Conservation (phyloP, 768 basidiomycete genomes). For the Fibroporia radiculosa region DNA sequence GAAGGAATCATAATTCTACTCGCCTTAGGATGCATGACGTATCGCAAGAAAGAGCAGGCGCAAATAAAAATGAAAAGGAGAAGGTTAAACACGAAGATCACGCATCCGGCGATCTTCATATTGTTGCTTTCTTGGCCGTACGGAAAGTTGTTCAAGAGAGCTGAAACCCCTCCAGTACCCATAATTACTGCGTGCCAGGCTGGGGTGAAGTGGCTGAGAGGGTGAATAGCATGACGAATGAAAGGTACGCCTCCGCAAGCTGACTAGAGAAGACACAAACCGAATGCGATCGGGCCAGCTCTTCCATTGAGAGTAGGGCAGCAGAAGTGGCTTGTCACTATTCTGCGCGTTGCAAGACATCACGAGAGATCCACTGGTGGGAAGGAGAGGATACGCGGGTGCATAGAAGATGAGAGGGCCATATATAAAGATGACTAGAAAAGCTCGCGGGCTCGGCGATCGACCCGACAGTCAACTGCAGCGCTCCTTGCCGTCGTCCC, state of each 20-base stretch:
- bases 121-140: slow-evolving; percentile 29
- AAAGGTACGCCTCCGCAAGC: neutral
- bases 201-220: slow-evolving; percentile 35
- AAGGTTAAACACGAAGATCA: slow-evolving; percentile 34
- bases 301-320: slow-evolving; percentile 18
- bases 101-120: slow-evolving; percentile 28
- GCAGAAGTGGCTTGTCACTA: neutral
- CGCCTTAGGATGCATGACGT: slow-evolving; percentile 26
- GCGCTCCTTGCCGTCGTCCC: no score
- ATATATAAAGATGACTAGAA: no score
- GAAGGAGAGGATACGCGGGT: no score
- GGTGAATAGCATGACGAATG: neutral
- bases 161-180: slow-evolving; percentile 37
- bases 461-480: no score
- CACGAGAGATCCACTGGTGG: no score
- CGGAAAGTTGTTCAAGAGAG: slow-evolving; percentile 35
- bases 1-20: neutral
- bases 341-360: neutral
- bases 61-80: slow-evolving; percentile 28
- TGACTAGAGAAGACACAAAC: slow-evolving; percentile 14
- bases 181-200: slow-evolving; percentile 41
- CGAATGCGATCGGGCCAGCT: slow-evolving; percentile 29
- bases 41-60: slow-evolving; percentile 24
- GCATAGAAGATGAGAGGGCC: no score
- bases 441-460: no score